Evolutionary conservation across 108 stramenopile species (phyloP), one percentile per base, ranked within the genome.

Genomic region (Cyclostephanos tholiformis): DNA sequence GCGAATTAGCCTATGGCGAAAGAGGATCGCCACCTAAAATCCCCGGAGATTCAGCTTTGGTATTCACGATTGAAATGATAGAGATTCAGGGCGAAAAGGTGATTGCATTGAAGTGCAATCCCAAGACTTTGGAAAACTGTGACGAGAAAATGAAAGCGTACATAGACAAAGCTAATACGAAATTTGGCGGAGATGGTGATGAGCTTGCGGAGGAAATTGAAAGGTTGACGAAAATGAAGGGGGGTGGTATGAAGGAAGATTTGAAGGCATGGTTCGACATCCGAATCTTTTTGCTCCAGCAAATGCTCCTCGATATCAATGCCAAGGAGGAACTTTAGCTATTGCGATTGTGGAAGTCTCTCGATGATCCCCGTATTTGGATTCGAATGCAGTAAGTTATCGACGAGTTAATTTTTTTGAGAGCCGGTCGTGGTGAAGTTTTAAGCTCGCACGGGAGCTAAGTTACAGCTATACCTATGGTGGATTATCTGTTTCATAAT

Each of bases 31-130:
- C 76, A 51, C 86, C 84, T 19, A 82, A 81, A 39, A 97, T 97
- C 71, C 80, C 79, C 12, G 87, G 86, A 46, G 89, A 91, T 29
- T 81, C 86, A 6, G 91, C 90, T 7, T 85, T 98, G 25, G 84
- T 95, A 4, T 98, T 98, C 82, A 83, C 75, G 23, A 90, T 98
- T 81, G 96, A 97, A 82, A 93, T 98, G 64, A 65, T 97, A 51
- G 80, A 87, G 53, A 89, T 94, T 71, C 72, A 85, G 68, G 91
- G 90, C 17, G 82, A 75, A 19, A 88, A 77, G 65, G 72, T 76
- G 10, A 73, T 85, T 19, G 89, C 89, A 8, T 74, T 87, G 27
- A 80, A 74, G 65, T 89, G 89, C 65, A 75, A 88, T 25, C 56
- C 79, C 23, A 38, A 52, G 7, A 78, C 76, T 4, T 46, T 78